Evolutionary conservation across 768 basidiomycete genomes (phyloP), one percentile per base, ranked within the genome.

Genomic region (Kockovaella imperatae): DNA sequence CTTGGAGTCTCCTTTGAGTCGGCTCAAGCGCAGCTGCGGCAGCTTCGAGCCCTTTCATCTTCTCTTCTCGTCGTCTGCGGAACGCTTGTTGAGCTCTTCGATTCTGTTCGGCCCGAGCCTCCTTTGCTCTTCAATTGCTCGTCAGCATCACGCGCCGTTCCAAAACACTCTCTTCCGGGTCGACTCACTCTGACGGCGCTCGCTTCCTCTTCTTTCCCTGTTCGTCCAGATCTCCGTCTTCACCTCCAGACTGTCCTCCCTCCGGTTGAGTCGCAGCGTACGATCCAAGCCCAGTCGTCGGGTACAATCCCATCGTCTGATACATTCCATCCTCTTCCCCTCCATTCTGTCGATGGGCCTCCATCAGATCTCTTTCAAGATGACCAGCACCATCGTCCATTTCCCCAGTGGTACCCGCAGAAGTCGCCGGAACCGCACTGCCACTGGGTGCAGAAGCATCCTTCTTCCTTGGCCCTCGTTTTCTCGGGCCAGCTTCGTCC

Each of bases 41-140:
- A 13, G 47, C 24, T 40, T 67, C 56, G 17, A 69, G 53, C 43
- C 62, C 50, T 30, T 62, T 58, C 53, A 69, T 67, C 36, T 56
- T 44, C 52, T 66, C 67, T 40, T 95, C 89, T 61, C 89, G 76
- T 25, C 89, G 80, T 68, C 90, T 86, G 52, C 89, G 75, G 71
- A 91, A 95, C 1, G 87, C 88, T 34, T 88, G 78, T 73, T 95
- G 89, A 0, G 89, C 89, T 70, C 89, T 90, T 59, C 89, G 78
- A 70, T 95, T 95, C 74, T 95, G 89, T 62, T 91, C 89, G 35
- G 89, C 89, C 8, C 89, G 80, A 29, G 45, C 15, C 24, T 18
- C 18, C 42, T 45, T 38, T 23, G 14, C 31, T 3, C 7, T 48
- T 21, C 8, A 11, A n/a, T n/a, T n/a, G n/a, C n/a, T n/a, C n/a